Percentiles rank a stretch among this genome's conserved stretches.
Conservation (phyloP, 768 basidiomycete species). For the Tylopilus felleus region DNA sequence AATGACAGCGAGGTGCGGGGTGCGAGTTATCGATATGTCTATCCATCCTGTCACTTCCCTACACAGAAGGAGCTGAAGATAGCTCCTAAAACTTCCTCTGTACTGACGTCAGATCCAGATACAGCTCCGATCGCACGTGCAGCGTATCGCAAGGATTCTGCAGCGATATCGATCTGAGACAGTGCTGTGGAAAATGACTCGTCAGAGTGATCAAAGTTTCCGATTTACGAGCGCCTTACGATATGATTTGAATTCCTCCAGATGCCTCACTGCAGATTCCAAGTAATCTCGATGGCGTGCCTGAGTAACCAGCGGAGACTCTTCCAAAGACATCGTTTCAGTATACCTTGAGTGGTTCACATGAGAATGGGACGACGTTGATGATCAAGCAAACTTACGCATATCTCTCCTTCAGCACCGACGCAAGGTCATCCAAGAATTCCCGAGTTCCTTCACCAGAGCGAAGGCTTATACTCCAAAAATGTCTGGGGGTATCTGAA, state of each 20-base stretch:
- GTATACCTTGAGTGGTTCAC: conserved; percentile 12
- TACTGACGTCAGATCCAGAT: conserved; percentile 67
- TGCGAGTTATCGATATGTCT: neutral
- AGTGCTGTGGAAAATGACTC: conserved; percentile 38
- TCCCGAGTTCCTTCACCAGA: conserved; percentile 52
- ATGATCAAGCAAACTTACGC: conserved; percentile 10
- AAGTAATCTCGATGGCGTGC: conserved; percentile 78
- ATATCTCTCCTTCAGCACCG: conserved; percentile 37
- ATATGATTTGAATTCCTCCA: conserved; percentile 31
- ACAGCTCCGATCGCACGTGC: conserved; percentile 79
- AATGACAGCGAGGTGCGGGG: neutral
- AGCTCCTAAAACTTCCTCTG: conserved; percentile 79
- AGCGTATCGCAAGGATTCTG: conserved; percentile 87
- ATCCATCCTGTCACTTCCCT: conserved; percentile 52
- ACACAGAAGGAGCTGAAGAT: conserved; percentile 89
- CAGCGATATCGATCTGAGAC: conserved; percentile 75
- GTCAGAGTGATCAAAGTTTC: neutral
- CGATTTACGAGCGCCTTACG: conserved; percentile 20
- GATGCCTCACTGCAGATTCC: conserved; percentile 49
- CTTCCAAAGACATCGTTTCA: conserved; percentile 18
- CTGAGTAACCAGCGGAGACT: conserved; percentile 67
- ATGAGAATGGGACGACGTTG: neutral
- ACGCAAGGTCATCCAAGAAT: conserved; percentile 60
- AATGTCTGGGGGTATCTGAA: neutral
- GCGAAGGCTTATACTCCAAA: conserved; percentile 65